These are phyloP conservation scores for Fusarium kyushuense DNA, from an alignment of 2,329 filamentous ascomycete species.

Conservation along the genomic window DNA sequence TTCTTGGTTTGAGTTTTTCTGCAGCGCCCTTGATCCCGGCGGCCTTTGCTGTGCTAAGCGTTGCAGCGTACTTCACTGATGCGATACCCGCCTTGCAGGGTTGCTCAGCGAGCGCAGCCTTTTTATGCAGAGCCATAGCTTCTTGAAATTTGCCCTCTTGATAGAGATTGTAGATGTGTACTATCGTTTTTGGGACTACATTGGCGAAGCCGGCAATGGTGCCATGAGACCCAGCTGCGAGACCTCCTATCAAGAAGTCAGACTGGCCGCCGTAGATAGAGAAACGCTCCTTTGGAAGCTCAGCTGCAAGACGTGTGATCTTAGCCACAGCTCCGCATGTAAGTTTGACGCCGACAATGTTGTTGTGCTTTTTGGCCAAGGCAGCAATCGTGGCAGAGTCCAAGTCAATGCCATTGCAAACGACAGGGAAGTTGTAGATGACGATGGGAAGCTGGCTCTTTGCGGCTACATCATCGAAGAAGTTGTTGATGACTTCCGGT, in stretches of 20 bases:
- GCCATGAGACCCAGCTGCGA: constrained; percentile 69
- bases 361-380: constrained; percentile 52
- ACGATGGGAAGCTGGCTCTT: constrained; percentile 67
- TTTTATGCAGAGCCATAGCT: constrained; percentile 71
- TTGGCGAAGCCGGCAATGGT: constrained; percentile 74
- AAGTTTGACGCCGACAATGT: constrained; percentile 77
- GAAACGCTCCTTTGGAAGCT: constrained; percentile 67
- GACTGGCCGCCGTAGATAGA: constrained; percentile 78
- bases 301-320: constrained; percentile 68
- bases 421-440: constrained; percentile 76
- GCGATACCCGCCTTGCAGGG: constrained; percentile 76
- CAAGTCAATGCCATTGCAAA: constrained; percentile 75
- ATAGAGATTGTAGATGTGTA: constrained; percentile 71
- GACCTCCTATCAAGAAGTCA: constrained; percentile 74
- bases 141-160: constrained; percentile 67
- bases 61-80: constrained; percentile 74
- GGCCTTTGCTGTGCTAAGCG: constrained; percentile 67
- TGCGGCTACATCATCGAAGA: constrained; percentile 69
- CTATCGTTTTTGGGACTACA: constrained; percentile 68
- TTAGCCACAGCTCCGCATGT: constrained; percentile 81
- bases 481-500: constrained; percentile 67
- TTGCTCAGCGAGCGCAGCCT: constrained; percentile 73
- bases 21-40: constrained; percentile 71
- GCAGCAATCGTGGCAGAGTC: constrained; percentile 69
- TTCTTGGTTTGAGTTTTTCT: constrained; percentile 68